Conservation (phyloP, 805 yeast genomes). For the Saccharomycopsis sp. region DNA sequence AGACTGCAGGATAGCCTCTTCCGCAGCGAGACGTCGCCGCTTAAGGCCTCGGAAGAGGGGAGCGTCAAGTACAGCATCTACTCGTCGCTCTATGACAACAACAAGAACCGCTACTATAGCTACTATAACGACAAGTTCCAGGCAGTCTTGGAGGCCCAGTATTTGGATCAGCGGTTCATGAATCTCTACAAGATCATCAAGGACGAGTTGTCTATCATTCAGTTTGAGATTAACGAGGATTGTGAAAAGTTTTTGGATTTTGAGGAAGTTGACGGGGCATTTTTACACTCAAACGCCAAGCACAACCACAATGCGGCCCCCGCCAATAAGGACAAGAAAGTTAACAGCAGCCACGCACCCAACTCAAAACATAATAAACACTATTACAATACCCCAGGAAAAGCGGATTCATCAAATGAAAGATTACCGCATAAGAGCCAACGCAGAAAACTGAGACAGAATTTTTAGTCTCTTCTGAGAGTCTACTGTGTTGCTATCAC, state of each 20-base stretch:
- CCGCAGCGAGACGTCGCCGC: too few relatives aligned
- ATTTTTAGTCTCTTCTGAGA: neutral
- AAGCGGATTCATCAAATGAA: neutral
- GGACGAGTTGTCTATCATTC: constrained; percentile 7
- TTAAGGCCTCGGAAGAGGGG: neutral
- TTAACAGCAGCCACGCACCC: neutral
- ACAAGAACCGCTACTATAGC: constrained; percentile 6
- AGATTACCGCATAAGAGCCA: neutral
- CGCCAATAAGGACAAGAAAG: neutral
- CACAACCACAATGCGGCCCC: neutral
- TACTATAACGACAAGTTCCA: constrained; percentile 12
- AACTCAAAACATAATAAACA: neutral
- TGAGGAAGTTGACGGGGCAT: neutral
- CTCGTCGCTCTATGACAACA: constrained; percentile 10
- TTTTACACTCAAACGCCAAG: neutral
- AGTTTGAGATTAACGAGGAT: constrained; percentile 5
- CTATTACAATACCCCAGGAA: neutral
- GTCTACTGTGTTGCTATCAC: too few relatives aligned
- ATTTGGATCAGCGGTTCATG: neutral
- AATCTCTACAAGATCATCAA: constrained; percentile 8
- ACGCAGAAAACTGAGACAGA: neutral
- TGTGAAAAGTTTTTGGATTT: neutral
- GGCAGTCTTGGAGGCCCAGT: neutral
- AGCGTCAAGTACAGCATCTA: constrained; percentile 1
- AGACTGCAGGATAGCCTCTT: neutral